Percentiles rank a stretch among this genome's conserved stretches.
Conservation (phyloP, 371 early-diverging fungal genomes). For the Rhizopus arrhizus region DNA sequence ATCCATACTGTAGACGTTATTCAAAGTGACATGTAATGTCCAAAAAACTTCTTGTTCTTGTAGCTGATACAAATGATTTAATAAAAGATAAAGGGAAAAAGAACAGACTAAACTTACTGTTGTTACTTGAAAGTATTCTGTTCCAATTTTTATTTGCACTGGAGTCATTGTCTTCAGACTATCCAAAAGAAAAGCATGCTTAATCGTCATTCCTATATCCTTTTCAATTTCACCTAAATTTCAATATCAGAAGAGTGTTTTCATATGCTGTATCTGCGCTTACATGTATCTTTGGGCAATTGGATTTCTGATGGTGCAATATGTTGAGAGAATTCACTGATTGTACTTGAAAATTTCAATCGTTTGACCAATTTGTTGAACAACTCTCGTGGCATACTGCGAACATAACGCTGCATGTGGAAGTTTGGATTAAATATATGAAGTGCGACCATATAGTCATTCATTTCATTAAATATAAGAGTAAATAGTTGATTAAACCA, state of each 20-base stretch:
- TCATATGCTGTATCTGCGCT: neutral
- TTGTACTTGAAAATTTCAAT: slow-evolving; percentile 54
- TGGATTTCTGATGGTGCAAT: slow-evolving; percentile 67
- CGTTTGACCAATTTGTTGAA: slow-evolving; percentile 59
- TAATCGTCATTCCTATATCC: slow-evolving; percentile 57
- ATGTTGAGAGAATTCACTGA: slow-evolving; percentile 64
- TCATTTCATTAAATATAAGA: slow-evolving; percentile 63
- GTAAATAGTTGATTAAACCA: slow-evolving; percentile 73
- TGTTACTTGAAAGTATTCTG: slow-evolving; percentile 76
- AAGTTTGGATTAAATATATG: slow-evolving; percentile 70
- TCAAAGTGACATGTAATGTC: slow-evolving; percentile 70
- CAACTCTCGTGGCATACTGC: slow-evolving; percentile 47
- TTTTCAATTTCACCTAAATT: slow-evolving; percentile 60
- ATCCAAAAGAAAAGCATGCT: slow-evolving; percentile 59
- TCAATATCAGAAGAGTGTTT: slow-evolving; percentile 4
- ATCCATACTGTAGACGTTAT: slow-evolving; percentile 81
- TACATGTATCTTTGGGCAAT: slow-evolving; percentile 73
- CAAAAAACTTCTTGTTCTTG: slow-evolving; percentile 64
- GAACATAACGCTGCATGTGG: slow-evolving; percentile 53
- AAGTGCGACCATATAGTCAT: slow-evolving; percentile 43
- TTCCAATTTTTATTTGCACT: slow-evolving; percentile 75
- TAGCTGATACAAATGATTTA: slow-evolving; percentile 11
- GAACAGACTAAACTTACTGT: slow-evolving; percentile 35
- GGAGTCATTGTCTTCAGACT: slow-evolving; percentile 62
- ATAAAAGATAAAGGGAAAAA: neutral